Evolutionary conservation across 2,329 filamentous ascomycete genomes (phyloP).

Genomic region (Pezicula rhizophila): DNA sequence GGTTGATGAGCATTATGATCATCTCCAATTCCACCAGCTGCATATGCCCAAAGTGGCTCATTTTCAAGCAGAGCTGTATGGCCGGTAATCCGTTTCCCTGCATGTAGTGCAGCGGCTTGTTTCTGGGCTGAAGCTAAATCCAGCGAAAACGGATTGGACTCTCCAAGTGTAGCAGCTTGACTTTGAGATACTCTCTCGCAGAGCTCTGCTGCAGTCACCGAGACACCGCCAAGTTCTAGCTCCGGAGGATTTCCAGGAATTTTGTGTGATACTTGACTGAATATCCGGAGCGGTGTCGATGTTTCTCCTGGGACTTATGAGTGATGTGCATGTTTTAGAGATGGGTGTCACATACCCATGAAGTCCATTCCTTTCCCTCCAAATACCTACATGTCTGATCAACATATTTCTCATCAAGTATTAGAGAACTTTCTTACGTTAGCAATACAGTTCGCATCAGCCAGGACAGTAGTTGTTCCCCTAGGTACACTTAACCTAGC

Average conservation of each 20-base stretch:
- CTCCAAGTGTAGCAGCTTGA: conserved; percentile 17
- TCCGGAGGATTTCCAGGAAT: conserved; percentile 15
- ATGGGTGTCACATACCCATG: conserved; percentile 10
- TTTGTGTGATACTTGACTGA: conserved; percentile 20
- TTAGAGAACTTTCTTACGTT: conserved; percentile 9
- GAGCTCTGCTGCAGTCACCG: conserved; percentile 14
- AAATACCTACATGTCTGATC: conserved; percentile 2
- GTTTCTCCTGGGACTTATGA: conserved; percentile 2
- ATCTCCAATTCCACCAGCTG: conserved; percentile 19
- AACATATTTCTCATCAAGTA: neutral
- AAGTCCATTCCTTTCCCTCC: conserved; percentile 18
- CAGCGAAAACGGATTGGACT: conserved; percentile 20
- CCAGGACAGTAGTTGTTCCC: conserved; percentile 19
- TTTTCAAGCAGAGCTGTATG: conserved; percentile 18
- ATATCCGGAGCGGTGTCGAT: conserved; percentile 14
- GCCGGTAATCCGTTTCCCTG: conserved; percentile 19
- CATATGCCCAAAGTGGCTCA: conserved; percentile 20
- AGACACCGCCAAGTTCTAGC: conserved; percentile 18
- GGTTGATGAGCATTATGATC: conserved; percentile 18
- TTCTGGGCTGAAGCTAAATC: conserved; percentile 19
- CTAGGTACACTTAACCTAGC: conserved; percentile 16
- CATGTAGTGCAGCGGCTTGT: conserved; percentile 17
- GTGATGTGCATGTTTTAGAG: neutral
- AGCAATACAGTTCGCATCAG: conserved; percentile 21
- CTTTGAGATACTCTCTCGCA: conserved; percentile 14